Evolutionary conservation across 495 filamentous ascomycete genomes (phyloP).

Genomic region (Aspergillus mulundensis): DNA sequence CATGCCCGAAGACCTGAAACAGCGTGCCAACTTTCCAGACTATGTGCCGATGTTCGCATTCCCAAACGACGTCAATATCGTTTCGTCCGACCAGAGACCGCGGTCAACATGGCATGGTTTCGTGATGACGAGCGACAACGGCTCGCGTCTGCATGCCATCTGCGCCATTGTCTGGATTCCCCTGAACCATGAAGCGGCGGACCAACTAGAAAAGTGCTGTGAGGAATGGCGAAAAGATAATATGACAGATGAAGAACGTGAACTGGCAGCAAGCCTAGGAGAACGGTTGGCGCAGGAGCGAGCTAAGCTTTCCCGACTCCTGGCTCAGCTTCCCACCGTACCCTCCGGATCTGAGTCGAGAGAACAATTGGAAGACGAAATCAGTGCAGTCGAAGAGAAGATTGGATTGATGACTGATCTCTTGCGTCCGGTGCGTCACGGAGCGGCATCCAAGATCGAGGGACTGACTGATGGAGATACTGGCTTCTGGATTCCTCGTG

Average conservation of each 20-base stretch:
- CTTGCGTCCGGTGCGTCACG: constrained; percentile 85
- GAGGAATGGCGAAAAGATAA: constrained; percentile 92
- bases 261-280: constrained; percentile 88
- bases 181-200: constrained; percentile 73
- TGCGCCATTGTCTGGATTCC: constrained; percentile 92
- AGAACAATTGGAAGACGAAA: constrained; percentile 85
- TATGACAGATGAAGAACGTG: constrained; percentile 93
- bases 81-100: constrained; percentile 90
- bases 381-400: constrained; percentile 94
- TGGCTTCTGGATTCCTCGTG: constrained; percentile 92
- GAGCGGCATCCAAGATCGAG: constrained; percentile 94
- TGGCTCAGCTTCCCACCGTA: constrained; percentile 74
- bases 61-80: constrained; percentile 94
- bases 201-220: constrained; percentile 83
- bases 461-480: constrained; percentile 94
- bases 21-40: constrained; percentile 86
- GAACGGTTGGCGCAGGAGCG: constrained; percentile 85
- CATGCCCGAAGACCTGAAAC: constrained; percentile 73
- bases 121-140: constrained; percentile 92
- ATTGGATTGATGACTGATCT: constrained; percentile 96
- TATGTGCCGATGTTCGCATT: constrained; percentile 99
- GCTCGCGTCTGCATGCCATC: constrained; percentile 86
- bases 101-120: constrained; percentile 98
- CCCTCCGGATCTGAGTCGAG: constrained; percentile 75
- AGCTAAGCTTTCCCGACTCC: constrained; percentile 80